phyloP scores from a whole-genome alignment of 257 asterid genomes.

The Fraxinus americana region DNA sequence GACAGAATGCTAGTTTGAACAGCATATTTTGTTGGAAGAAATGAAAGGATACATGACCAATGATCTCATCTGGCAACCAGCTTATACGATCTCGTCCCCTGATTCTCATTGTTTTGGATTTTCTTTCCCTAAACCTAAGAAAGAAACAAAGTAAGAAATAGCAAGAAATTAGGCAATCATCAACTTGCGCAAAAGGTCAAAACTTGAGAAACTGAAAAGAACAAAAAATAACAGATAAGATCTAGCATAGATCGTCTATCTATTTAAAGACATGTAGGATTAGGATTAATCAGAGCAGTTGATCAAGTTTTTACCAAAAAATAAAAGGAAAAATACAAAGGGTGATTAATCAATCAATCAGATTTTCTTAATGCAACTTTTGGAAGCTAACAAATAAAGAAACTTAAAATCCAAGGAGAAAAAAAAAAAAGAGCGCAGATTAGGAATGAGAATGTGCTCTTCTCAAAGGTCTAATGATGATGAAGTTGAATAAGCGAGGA shows the following conservation, averaged over 20 bases:
- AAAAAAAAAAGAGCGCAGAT: too few species aligned
- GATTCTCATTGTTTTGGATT: not conserved
- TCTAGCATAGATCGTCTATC: not conserved
- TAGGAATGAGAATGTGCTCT: too few species aligned
- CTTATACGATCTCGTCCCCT: not conserved
- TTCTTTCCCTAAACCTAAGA: not conserved
- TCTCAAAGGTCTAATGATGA: not conserved
- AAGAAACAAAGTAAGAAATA: constrained; percentile 1
- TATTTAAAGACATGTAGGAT: not conserved
- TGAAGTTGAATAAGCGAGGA: not conserved
- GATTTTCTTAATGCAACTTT: not conserved
- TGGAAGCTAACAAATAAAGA: not conserved
- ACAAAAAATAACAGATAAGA: not conserved
- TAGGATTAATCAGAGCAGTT: not conserved
- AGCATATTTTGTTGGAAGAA: constrained; percentile 6
- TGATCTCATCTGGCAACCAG: constrained; percentile 11
- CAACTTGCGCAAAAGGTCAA: not conserved
- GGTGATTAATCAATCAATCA: not conserved
- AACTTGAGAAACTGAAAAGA: not conserved
- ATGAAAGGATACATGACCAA: constrained; percentile 10
- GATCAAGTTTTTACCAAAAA: not conserved
- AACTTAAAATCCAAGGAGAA: too few species aligned
- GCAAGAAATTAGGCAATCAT: not conserved
- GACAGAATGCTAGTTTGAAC: constrained; percentile 10
- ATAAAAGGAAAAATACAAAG: too few species aligned